These are phyloP conservation scores for Pseudonitzschia multistriata DNA, from an alignment of 108 stramenopile species.

Conservation along the genomic window DNA sequence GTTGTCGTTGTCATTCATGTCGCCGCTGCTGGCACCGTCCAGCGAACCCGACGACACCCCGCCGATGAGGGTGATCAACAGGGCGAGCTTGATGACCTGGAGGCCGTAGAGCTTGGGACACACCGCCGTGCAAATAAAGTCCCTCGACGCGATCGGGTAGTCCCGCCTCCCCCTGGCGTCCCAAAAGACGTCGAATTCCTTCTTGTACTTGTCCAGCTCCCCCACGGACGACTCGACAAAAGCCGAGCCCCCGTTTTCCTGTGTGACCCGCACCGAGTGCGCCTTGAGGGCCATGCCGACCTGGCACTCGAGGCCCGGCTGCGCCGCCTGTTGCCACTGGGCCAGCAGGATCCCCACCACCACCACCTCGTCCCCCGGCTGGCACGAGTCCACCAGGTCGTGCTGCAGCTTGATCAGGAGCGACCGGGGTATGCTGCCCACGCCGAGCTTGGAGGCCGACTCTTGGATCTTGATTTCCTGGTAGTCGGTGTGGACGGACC, in stretches of 20 bases:
- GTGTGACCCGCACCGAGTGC: conserved; percentile 77
- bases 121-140: conserved; percentile 88
- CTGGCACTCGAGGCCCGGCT: conserved; percentile 68
- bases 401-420: conserved; percentile 87
- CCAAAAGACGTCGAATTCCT: conserved; percentile 90
- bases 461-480: conserved; percentile 99
- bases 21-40: not conserved
- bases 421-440: conserved; percentile 89
- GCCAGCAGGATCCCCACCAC: conserved; percentile 89
- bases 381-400: conserved; percentile 91
- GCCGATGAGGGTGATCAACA: conserved; percentile 92
- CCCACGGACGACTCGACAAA: conserved; percentile 18
- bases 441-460: conserved; percentile 63
- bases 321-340: conserved; percentile 75
- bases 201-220: conserved; percentile 65
- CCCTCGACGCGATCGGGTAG: conserved; percentile 81
- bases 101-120: conserved; percentile 97
- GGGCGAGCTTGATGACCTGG: conserved; percentile 89
- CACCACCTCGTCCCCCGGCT: conserved; percentile 98
- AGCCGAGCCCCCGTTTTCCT: conserved; percentile 44
- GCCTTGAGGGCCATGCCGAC: conserved; percentile 89
- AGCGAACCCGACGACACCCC: conserved; percentile 53
- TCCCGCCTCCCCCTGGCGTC: conserved; percentile 25
- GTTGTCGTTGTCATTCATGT: not conserved
- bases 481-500: conserved; percentile 83